Percentiles rank a stretch among this genome's conserved stretches.
These are phyloP conservation scores for Russula sp. DNA, from an alignment of 768 basidiomycete species.

Conservation along the genomic window DNA sequence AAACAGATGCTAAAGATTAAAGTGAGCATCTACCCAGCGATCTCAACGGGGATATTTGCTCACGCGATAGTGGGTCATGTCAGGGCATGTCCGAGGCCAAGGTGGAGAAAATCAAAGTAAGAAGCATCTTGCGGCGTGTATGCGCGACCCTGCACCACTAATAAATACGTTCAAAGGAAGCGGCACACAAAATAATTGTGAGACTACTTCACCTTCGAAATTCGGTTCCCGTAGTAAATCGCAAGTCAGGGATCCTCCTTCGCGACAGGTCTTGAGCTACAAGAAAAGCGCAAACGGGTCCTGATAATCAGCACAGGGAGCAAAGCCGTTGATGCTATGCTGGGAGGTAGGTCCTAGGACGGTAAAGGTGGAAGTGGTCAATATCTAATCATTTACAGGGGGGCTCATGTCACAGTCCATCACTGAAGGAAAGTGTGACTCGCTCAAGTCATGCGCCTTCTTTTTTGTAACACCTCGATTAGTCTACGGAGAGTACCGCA, in stretches of 20 bases:
- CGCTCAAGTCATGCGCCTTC: not conserved
- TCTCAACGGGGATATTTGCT: not conserved
- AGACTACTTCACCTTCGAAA: constrained; percentile 12
- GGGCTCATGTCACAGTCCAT: constrained; percentile 91
- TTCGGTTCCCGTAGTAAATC: constrained; percentile 1
- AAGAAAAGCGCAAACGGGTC: constrained; percentile 77
- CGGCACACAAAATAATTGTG: constrained; percentile 81
- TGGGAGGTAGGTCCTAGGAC: constrained; percentile 55
- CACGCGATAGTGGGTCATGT: constrained; percentile 3
- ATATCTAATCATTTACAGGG: constrained; percentile 36
- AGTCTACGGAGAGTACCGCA: constrained; percentile 96
- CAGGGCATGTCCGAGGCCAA: constrained; percentile 96
- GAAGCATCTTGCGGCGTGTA: constrained; percentile 14
- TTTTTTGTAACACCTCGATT: not conserved
- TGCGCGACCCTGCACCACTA: not conserved
- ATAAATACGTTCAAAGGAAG: constrained; percentile 49
- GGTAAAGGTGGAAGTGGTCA: not conserved
- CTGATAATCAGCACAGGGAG: constrained; percentile 86
- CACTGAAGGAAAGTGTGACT: constrained; percentile 58
- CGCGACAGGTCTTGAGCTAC: constrained; percentile 84
- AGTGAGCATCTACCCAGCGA: constrained; percentile 33
- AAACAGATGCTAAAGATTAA: constrained; percentile 91
- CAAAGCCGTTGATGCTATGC: constrained; percentile 80
- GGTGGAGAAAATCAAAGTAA: constrained; percentile 92
- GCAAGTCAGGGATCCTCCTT: constrained; percentile 75